Evolutionary conservation across 225 moss, liverwort and hornwort species (phyloP).

Genomic region (Marchantia polymorpha): DNA sequence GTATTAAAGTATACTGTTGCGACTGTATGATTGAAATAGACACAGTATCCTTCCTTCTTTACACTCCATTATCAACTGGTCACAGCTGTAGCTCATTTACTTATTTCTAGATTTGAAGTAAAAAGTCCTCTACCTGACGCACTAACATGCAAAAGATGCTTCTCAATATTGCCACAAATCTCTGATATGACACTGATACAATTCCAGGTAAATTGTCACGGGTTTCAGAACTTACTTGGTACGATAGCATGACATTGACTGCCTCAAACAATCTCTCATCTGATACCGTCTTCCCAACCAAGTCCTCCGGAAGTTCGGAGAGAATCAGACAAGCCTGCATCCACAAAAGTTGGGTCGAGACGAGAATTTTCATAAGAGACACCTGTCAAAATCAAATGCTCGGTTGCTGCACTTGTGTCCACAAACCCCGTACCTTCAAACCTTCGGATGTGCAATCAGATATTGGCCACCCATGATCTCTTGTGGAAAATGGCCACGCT

Average conservation of each 20-base stretch:
- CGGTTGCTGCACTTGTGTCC: neutral
- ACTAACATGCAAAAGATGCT: neutral
- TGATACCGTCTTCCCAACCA: conserved; percentile 65
- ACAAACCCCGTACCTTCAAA: conserved; percentile 52
- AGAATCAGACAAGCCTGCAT: conserved; percentile 71
- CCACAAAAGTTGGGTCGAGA: neutral
- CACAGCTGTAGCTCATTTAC: neutral
- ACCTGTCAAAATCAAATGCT: neutral
- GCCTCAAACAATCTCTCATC: conserved; percentile 74
- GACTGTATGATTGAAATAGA: neutral
- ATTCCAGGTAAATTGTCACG: neutral
- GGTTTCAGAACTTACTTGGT: conserved; percentile 58
- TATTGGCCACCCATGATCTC: conserved; percentile 97
- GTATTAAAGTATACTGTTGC: too few species aligned
- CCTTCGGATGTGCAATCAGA: conserved; percentile 92
- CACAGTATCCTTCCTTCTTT: neutral
- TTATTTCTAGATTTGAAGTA: neutral
- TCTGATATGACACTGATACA: neutral
- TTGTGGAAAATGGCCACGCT: conserved; percentile 83
- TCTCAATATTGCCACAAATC: neutral
- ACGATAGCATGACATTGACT: conserved; percentile 81
- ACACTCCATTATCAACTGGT: neutral
- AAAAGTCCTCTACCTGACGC: neutral
- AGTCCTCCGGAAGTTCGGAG: conserved; percentile 55
- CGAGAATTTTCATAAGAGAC: neutral